A percentile compares a stretch with the other conserved stretches of the same genome.
phyloP scores from a whole-genome alignment of 169 alveolate genomes.

The Pseudocohnilembus persalinus region DNA sequence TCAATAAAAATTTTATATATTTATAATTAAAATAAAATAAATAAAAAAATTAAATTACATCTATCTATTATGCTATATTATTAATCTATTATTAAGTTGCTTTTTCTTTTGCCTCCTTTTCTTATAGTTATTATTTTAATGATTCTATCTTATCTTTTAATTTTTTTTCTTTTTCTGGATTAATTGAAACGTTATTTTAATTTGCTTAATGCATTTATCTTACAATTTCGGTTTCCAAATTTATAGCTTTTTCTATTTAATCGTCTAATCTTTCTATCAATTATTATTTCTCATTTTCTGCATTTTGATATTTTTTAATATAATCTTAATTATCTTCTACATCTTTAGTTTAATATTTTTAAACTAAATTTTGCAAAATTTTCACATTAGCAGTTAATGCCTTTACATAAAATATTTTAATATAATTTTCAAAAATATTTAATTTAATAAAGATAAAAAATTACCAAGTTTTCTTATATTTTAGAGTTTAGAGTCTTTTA shows the following conservation, averaged over 20 bases:
- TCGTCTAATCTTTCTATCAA: background rate
- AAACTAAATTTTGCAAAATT: conserved; percentile 5
- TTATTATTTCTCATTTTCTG: background rate
- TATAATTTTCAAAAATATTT: background rate
- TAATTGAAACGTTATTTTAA: no score
- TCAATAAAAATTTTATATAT: no score
- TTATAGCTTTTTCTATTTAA: background rate
- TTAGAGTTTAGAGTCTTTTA: conserved; percentile 5
- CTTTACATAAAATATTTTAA: background rate
- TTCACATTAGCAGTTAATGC: background rate
- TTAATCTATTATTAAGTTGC: background rate
- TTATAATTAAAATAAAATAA: no score
- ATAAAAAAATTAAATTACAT: no score
- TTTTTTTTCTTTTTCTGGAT: no score
- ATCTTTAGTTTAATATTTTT: conserved; percentile 5
- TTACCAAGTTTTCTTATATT: background rate
- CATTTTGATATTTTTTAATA: no score
- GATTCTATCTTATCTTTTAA: background rate
- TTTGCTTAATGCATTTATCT: no score
- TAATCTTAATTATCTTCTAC: background rate
- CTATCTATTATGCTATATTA: background rate
- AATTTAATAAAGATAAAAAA: background rate
- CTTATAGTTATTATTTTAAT: no score
- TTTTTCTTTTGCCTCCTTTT: background rate
- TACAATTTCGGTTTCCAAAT: background rate